Evolutionary conservation across 1,284 basidiomycete species (phyloP), one percentile per base, ranked within the genome.

Genomic region (Lentinula novae-zelandiae): DNA sequence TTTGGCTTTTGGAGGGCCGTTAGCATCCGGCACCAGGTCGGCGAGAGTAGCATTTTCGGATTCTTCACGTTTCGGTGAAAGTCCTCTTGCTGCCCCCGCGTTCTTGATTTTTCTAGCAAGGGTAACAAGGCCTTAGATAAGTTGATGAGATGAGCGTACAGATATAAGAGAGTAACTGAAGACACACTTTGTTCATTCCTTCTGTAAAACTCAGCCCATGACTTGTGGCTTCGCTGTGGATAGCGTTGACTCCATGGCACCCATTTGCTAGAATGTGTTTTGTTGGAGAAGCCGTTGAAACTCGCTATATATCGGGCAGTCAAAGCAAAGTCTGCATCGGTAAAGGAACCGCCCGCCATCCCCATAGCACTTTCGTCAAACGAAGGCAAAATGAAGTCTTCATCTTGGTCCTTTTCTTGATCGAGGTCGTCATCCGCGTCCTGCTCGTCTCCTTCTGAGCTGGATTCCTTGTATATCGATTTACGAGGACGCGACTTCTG

Each of bases 151-250:
- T 57, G 20, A 52, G 50, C 9, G 10, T 20, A 34, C 20, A 27
- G 27, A 27, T 27, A 27, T 27, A 22, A 6, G 13, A 62, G n/a
- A 58, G 31, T 13, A 15, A 27, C 17, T 17, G 34, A 27, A 9
- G 44, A 62, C 72, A 53, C 70, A 86, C 87, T 73, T 64, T 70
- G 62, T 67, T 82, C 78, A 64, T 82, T 75, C 59, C 72, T 73
- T 36, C 84, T 77, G 67, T 83, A 86, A 64, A 79, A 82, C 67
- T 87, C 83, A 15, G 71, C 75, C 84, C 86, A 89, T 4, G 85
- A 77, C 65, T 82, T 84, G 4, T 71, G 68, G 31, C 82, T 77
- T 63, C 87, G 76, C 67, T 81, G 80, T 40, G 81, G 75, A 67
- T 82, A 75, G 68, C 75, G 76, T 67, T 76, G 73, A 60, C 73